phyloP scores from a whole-genome alignment of 768 basidiomycete genomes.

The Pulveroboletus sp. region DNA sequence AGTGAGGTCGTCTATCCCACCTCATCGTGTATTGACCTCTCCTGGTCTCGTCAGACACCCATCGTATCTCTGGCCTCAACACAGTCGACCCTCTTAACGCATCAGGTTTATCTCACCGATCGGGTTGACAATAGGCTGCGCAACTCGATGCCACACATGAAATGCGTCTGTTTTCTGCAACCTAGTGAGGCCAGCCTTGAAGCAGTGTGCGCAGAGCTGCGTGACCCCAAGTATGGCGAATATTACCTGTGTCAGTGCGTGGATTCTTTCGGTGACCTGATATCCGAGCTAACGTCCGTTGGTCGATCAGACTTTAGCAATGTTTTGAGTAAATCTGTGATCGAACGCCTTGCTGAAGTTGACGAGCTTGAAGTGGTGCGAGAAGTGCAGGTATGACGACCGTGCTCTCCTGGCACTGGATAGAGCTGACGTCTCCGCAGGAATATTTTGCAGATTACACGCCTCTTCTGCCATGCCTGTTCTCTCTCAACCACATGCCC shows the following conservation, averaged over 20 bases:
- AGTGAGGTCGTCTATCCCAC: slow-evolving; percentile 40
- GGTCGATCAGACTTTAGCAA: slow-evolving; percentile 83
- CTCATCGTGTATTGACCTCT: background rate
- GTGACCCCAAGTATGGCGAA: slow-evolving; percentile 91
- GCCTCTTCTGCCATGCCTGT: slow-evolving; percentile 79
- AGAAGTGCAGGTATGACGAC: slow-evolving; percentile 80
- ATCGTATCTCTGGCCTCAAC: slow-evolving; percentile 94
- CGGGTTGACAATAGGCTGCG: slow-evolving; percentile 91
- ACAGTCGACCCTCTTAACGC: slow-evolving; percentile 86
- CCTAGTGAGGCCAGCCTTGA: slow-evolving; percentile 77
- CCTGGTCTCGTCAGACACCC: slow-evolving; percentile 61
- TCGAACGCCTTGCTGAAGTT: slow-evolving; percentile 88
- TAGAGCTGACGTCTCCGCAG: slow-evolving; percentile 36
- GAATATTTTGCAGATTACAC: slow-evolving; percentile 98
- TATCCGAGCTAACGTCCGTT: slow-evolving; percentile 14
- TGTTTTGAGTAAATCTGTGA: slow-evolving; percentile 79
- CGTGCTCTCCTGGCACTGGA: background rate
- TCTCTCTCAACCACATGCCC: slow-evolving; percentile 79
- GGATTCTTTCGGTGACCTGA: slow-evolving; percentile 37
- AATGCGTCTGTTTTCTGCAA: slow-evolving; percentile 92
- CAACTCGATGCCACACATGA: slow-evolving; percentile 93
- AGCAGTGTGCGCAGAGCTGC: slow-evolving; percentile 77
- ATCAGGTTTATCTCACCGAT: slow-evolving; percentile 98
- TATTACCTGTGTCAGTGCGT: slow-evolving; percentile 99
- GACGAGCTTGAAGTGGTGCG: slow-evolving; percentile 96